Evolutionary conservation across 225 moss, liverwort and hornwort genomes (phyloP), one percentile per base, ranked within the genome.

Genomic region (Bryoerythrophyllum caledonicum): DNA sequence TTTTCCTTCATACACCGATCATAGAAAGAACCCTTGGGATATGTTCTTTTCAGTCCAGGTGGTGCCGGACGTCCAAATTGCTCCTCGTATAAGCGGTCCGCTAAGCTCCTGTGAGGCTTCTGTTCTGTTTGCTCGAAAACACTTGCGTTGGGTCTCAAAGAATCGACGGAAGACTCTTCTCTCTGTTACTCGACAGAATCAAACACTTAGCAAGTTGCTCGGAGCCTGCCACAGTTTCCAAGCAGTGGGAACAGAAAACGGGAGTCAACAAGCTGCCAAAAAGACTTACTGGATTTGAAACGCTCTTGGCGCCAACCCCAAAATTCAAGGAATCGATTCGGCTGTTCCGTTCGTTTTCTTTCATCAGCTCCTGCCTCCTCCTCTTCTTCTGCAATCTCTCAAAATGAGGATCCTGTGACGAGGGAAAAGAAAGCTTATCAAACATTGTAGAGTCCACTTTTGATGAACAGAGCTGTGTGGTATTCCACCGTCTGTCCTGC

Each of bases 1-100:
- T 88, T 88, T 15, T 88, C 79, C 74, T 85, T 86, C 81, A 83
- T 86, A 72, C 80, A 81, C 14, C 83, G 82, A 76, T 88, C 88
- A 32, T 88, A 88, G 67, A 86, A 88, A 6, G 88, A 88, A 17
- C 88, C 88, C 57, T 78, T 80, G 2, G 85, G 88, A 69, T 88
- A 88, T n/a, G 83, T 81, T 34, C 88, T 81, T 54, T 83, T 81
- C 60, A 88, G 68, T 43, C 78, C 78, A 23, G 81, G 65, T 43
- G 88, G 88, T 27, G 88, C 85, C 20, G 82, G 85, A 61, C 74
- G 83, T 26, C 88, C 88, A 38, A 85, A 88, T 51, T 88, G 88
- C 74, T 88, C 88, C 32, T 85, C 85, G 38, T 85, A 85, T 13
- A 88, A 74, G 56, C 88, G 85, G 48, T 88, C 88, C 44, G 88